Evolutionary conservation across 2,329 filamentous ascomycete genomes (phyloP).

Genomic region (Stemphylium vesicarium): DNA sequence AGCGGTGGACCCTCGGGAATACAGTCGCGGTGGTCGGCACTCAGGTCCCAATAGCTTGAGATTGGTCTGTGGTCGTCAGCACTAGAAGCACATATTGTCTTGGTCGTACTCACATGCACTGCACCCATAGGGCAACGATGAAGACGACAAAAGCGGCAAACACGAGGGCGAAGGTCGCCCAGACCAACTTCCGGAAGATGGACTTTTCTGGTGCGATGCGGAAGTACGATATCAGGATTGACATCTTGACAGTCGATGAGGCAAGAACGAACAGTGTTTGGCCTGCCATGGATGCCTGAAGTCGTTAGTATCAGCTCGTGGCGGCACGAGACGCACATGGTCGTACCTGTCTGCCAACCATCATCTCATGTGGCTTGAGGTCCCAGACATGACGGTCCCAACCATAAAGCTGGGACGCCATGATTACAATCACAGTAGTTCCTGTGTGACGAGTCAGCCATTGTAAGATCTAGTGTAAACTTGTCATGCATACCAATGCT

Average conservation of each 20-base stretch:
- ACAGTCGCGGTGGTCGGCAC: conserved; percentile 47
- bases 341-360: conserved; percentile 45
- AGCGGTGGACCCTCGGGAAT: conserved; percentile 55
- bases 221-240: conserved; percentile 49
- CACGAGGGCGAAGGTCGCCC: conserved; percentile 44
- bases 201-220: conserved; percentile 49
- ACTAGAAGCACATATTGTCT: background rate
- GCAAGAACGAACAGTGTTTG: conserved; percentile 49
- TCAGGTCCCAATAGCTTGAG: conserved; percentile 53
- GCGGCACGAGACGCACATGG: conserved; percentile 23
- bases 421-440: conserved; percentile 17
- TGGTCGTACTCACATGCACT: conserved; percentile 43
- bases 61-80: conserved; percentile 50
- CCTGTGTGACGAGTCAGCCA: background rate
- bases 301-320: conserved; percentile 26
- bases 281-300: conserved; percentile 47
- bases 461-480: background rate
- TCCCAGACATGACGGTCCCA: conserved; percentile 51
- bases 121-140: conserved; percentile 47
- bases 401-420: conserved; percentile 46
- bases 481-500: conserved; percentile 10
- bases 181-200: conserved; percentile 47
- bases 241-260: conserved; percentile 48
- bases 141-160: conserved; percentile 46
- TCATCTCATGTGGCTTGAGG: conserved; percentile 34